A percentile compares a stretch with the other conserved stretches of the same genome.
Conservation (phyloP, 768 basidiomycete genomes). For the Lyophyllum decastes region DNA sequence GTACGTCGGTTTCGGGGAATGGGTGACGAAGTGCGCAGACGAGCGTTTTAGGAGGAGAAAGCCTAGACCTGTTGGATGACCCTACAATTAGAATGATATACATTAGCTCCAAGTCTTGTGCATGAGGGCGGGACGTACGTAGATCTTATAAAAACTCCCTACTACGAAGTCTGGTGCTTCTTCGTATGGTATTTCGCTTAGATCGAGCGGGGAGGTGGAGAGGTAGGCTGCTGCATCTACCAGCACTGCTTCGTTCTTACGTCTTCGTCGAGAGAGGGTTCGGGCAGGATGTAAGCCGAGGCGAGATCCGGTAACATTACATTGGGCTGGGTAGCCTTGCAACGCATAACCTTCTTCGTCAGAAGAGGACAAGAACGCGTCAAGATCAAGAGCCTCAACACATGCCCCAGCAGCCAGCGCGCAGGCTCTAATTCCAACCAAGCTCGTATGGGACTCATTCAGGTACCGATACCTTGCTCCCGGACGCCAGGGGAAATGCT, state of each 20-base stretch:
- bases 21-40: conserved; percentile 9
- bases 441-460: conserved; percentile 17
- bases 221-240: conserved; percentile 18
- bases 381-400: conserved; percentile 12
- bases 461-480: conserved; percentile 10
- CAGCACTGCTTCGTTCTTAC: conserved; percentile 6
- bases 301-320: conserved; percentile 18
- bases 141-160: conserved; percentile 18
- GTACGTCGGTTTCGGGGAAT: background rate
- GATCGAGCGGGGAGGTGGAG: conserved; percentile 14
- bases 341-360: background rate
- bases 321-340: conserved; percentile 17
- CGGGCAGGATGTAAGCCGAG: conserved; percentile 15
- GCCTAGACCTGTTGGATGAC: conserved; percentile 16
- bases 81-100: background rate
- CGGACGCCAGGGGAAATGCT: conserved; percentile 11
- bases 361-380: conserved; percentile 4
- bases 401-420: conserved; percentile 15
- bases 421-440: conserved; percentile 15
- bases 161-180: conserved; percentile 17
- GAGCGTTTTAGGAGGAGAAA: conserved; percentile 18
- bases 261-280: background rate
- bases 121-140: conserved; percentile 2
- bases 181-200: conserved; percentile 6
- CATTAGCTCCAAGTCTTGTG: background rate